phyloP scores from a whole-genome alignment of 2,329 filamentous ascomycete species.

The Neonectria faginata region DNA sequence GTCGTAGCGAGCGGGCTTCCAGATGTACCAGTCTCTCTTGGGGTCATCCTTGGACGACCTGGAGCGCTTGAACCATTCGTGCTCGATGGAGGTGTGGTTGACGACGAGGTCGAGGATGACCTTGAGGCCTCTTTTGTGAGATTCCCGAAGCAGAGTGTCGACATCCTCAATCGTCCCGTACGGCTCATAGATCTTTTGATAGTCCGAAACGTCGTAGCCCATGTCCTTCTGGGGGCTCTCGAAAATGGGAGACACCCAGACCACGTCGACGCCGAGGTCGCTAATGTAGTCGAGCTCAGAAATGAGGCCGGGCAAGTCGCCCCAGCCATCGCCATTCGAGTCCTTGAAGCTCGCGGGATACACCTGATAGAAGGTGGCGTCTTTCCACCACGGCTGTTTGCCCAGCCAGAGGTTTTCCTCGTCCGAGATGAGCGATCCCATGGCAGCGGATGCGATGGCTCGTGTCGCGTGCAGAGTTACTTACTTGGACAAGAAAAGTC shows the following conservation, averaged over 20 bases:
- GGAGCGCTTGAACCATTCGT: constrained; percentile 69
- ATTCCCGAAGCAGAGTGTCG: constrained; percentile 69
- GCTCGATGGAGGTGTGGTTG: constrained; percentile 72
- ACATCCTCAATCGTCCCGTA: constrained; percentile 77
- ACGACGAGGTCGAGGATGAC: constrained; percentile 79
- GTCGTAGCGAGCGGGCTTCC: constrained; percentile 68
- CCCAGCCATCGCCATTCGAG: constrained; percentile 70
- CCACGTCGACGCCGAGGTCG: constrained; percentile 70
- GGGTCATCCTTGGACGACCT: constrained; percentile 61
- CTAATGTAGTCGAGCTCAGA: constrained; percentile 73
- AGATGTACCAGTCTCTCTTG: constrained; percentile 74
- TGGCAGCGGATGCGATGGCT: constrained; percentile 27
- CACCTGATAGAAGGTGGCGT: constrained; percentile 62
- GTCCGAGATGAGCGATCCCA: constrained; percentile 51
- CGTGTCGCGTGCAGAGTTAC: not conserved
- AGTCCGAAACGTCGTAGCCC: constrained; percentile 80
- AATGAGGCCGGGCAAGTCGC: constrained; percentile 73
- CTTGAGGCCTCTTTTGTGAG: constrained; percentile 71
- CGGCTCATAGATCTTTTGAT: constrained; percentile 72
- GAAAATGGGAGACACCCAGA: constrained; percentile 68
- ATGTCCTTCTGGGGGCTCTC: constrained; percentile 74
- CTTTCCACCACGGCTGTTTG: constrained; percentile 60
- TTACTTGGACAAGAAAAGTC: not conserved
- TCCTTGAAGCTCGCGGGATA: constrained; percentile 71
- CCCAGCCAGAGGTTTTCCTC: constrained; percentile 47